Base-by-base conservation (phyloP, 1,284 basidiomycete genomes). In the Megacollybia platyphylla region DNA sequence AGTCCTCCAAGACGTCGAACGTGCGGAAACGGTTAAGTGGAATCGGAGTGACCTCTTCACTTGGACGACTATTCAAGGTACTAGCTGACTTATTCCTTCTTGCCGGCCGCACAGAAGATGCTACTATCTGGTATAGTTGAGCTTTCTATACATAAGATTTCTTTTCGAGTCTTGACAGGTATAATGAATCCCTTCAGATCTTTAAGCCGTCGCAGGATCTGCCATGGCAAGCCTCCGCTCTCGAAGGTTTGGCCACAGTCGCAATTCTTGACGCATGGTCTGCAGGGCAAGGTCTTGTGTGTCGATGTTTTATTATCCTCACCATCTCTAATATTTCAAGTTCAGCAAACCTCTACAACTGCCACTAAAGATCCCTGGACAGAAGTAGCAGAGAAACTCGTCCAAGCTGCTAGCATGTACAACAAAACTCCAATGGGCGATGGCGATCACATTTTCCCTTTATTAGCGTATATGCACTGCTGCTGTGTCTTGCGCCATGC, bases 21-120 rank as follows among this genome's bases (percentile, higher is more conserved):
- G 54, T 61, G 8, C 80, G 74, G 57, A 85, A 81, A 53, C 71
- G 82, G 4, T 52, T 70, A 30, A 78, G 71, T 48, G 65, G 68
- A 11, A 71, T 84, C 42, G 80, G 79, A 26, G 71, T 72, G 13
- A 68, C 75, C n/a, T 82, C 79, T 4, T 79, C 81, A 5, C 81
- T 81, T 57, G 87, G 79, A 27, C 65, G 91, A 44, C 67, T 93
- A 36, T 83, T 79, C 59, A 96, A 93, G 62, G 70, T 92, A 11
- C 69, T 89, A n/a, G 92, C 79, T 0, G 90, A 94, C 58, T 72
- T 94, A 51, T 91, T 87, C 59, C 63, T 94, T 20, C 64, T 96
- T 15, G 74, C 87, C 7, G 92, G 92, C 11, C 70, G 86, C 51
- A 75, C 76, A 36, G 73, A 77, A 41, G 90, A 96, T 57, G 86